Evolutionary conservation across 23 red algal species (phyloP).

Genomic region (Chondrus crispus): DNA sequence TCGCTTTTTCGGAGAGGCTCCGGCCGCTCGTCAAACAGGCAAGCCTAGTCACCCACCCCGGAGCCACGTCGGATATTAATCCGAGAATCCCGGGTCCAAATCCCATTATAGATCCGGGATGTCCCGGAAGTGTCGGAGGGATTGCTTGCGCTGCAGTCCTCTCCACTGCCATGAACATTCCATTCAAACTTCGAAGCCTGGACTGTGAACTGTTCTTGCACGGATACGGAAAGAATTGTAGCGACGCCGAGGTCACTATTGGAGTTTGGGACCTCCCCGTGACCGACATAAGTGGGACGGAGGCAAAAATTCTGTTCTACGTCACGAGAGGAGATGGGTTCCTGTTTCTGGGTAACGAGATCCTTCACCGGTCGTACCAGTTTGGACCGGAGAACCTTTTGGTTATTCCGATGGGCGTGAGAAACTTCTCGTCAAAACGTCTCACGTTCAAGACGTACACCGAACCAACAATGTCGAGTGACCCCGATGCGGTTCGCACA

Average conservation of each 20-base stretch:
- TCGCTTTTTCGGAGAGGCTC: too few species aligned
- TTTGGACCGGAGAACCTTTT: too few species aligned
- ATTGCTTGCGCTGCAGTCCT: background rate
- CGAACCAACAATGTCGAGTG: too few species aligned
- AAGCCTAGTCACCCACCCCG: too few species aligned
- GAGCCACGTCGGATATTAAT: too few species aligned
- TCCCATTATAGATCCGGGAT: slow-evolving; percentile 16
- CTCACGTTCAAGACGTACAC: too few species aligned
- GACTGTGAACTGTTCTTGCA: background rate
- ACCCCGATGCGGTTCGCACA: too few species aligned
- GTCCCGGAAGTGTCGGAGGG: background rate
- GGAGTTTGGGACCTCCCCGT: background rate
- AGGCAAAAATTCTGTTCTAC: background rate
- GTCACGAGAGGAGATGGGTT: background rate
- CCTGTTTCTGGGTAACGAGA: background rate
- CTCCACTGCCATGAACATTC: background rate
- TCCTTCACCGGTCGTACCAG: too few species aligned
- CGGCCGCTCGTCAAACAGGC: too few species aligned
- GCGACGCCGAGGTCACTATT: background rate
- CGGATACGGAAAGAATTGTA: background rate
- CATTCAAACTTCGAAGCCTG: background rate
- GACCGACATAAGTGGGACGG: background rate
- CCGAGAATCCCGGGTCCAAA: too few species aligned
- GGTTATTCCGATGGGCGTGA: too few species aligned
- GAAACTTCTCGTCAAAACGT: too few species aligned